Base-by-base conservation (phyloP, 1,284 basidiomycete species). In the Gymnopus androsaceus region DNA sequence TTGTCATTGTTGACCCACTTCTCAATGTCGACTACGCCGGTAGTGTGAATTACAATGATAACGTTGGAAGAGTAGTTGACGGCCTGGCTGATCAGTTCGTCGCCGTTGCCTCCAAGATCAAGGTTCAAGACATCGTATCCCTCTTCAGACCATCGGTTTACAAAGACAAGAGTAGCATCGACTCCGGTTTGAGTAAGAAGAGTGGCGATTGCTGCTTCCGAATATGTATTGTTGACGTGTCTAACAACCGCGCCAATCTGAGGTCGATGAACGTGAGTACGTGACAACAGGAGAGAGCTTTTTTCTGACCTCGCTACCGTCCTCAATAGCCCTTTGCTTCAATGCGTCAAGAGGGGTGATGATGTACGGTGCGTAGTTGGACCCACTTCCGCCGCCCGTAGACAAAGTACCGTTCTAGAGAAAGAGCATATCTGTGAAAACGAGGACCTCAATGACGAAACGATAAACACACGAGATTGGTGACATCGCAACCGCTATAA, bases 291-390 rank as follows among this genome's bases (percentile, higher is more conserved):
- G 33, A 31, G 6, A 30, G 28, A 9, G 15, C 12, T 5, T n/a
- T n/a, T n/a, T 33, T 5, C 51, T 49, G 33, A 61, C 57, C 52
- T 59, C 60, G 28, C 51, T 49, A 17, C 56, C 56, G 21, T 51
- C 55, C 17, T 41, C 21, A 19, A 53, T 47, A 11, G 54, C 61
- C n/a, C 51, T 54, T 53, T 51, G 41, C 19, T 58, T 60, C 31
- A 62, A 55, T 3, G 61, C 59, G n/a, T 58, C 59, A 15, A 62
- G 56, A 11, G 61, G 61, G 47, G 58, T 58, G 23, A 62, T 51
- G 17, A 58, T 58, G 44, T 62, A 62, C 5, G 61, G 61, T n/a
- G 61, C 51, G 45, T 56, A 60, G 11, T 46, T 51, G 51, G 52
- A 62, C 3, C 56, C 59, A 25, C 53, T 55, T 1, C 61, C 61